A percentile compares a stretch with the other conserved stretches of the same genome.
Conservation (phyloP, 163 green algal genomes). For the Prototheca stagnorum region DNA sequence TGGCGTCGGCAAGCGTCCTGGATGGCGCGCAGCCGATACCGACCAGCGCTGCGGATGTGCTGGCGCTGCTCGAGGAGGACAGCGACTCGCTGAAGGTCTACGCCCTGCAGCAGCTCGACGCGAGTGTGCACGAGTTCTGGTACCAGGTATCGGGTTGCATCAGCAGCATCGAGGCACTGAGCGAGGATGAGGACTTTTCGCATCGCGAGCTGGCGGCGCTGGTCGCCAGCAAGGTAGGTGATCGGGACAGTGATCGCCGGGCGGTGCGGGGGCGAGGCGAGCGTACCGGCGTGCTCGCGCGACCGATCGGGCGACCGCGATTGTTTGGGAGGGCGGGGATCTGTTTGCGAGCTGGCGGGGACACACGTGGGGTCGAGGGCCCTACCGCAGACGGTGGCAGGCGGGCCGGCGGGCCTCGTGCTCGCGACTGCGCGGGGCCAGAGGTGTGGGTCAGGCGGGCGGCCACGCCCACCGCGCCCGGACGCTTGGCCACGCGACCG, state of each 20-base stretch:
- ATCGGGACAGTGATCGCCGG: not conserved
- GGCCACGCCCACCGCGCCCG: no score
- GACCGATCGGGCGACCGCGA: not conserved
- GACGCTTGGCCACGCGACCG: no score
- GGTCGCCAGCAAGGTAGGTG: conserved; percentile 83
- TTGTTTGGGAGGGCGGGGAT: no score
- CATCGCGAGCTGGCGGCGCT: conserved; percentile 81
- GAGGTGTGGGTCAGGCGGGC: no score
- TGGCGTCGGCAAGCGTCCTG: no score
- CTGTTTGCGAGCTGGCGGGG: not conserved
- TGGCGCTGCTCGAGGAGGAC: conserved; percentile 81
- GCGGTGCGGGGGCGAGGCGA: not conserved
- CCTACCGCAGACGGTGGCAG: no score
- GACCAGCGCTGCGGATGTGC: no score
- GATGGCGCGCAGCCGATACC: no score
- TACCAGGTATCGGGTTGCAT: conserved; percentile 79
- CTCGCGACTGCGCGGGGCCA: no score
- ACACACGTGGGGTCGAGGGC: no score
- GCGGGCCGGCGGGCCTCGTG: no score
- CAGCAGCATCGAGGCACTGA: conserved; percentile 70
- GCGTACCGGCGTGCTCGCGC: not conserved
- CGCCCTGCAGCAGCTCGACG: conserved; percentile 75
- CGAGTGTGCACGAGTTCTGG: conserved; percentile 71
- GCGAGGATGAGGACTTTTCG: conserved; percentile 87
- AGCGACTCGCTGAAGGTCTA: conserved; percentile 68